These are phyloP conservation scores for Colletotrichum eremochloae DNA, from an alignment of 2,329 filamentous ascomycete genomes.

Conservation along the genomic window DNA sequence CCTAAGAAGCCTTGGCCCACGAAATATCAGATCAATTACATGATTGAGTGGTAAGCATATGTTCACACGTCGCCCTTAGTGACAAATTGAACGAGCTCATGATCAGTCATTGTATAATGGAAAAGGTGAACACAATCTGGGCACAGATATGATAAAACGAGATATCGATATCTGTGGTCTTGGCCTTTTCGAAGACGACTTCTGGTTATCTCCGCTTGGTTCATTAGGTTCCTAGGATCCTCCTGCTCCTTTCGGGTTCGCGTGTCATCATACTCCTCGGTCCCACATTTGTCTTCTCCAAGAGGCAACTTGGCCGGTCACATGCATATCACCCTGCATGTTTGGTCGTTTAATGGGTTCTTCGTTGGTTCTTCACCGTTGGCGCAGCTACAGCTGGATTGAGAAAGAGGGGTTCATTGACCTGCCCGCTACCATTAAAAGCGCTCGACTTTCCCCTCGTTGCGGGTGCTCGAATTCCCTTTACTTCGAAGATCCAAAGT, in stretches of 20 bases:
- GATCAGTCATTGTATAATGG: not conserved
- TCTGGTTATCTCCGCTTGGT: not conserved
- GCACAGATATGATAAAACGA: no score
- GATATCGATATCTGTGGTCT: not conserved
- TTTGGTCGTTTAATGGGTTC: not conserved
- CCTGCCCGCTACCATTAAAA: not conserved
- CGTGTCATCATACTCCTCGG: not conserved
- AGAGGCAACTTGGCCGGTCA: not conserved
- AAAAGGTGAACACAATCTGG: not conserved
- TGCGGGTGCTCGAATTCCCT: no score
- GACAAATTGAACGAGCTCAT: not conserved
- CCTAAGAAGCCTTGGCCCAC: no score
- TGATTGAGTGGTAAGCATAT: not conserved
- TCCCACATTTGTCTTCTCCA: slow-evolving; percentile 6
- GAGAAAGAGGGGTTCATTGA: slow-evolving; percentile 4
- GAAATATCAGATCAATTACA: accelerated
- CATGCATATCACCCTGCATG: slow-evolving; percentile 11
- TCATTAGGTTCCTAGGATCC: not conserved
- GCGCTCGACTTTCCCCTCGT: no score
- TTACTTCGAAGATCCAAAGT: no score
- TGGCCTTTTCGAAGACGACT: not conserved
- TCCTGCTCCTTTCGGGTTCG: not conserved
- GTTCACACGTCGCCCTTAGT: not conserved
- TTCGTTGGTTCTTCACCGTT: slow-evolving; percentile 5
- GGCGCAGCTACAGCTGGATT: not conserved